A percentile compares a stretch with the other conserved stretches of the same genome.
These are phyloP conservation scores for Termitomyces sp. DNA, from an alignment of 768 basidiomycete species.

Conservation along the genomic window DNA sequence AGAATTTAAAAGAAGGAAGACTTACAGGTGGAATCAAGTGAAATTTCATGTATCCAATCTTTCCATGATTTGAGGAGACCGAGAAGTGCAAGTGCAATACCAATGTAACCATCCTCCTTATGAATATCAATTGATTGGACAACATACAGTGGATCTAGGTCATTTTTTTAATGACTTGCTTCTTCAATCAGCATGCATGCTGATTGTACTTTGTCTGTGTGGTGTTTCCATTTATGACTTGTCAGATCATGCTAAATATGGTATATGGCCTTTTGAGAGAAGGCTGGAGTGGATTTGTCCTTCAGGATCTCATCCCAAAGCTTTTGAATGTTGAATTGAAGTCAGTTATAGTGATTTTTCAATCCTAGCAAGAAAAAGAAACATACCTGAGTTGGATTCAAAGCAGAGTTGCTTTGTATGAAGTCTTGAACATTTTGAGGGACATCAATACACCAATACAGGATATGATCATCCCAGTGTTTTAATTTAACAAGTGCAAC, in stretches of 20 bases:
- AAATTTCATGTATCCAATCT: no score
- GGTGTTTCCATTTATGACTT: slow-evolving; percentile 16
- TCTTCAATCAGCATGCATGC: slow-evolving; percentile 19
- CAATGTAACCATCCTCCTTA: slow-evolving; percentile 12
- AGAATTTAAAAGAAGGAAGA: no score
- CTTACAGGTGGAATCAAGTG: no score
- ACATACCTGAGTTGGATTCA: slow-evolving; percentile 12
- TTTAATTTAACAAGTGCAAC: slow-evolving; percentile 12
- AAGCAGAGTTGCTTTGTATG: not conserved
- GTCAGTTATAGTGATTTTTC: no score
- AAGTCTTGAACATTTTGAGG: not conserved
- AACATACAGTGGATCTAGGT: not conserved
- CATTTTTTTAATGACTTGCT: not conserved
- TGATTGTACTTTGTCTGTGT: slow-evolving; percentile 26
- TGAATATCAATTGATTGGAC: slow-evolving; percentile 2
- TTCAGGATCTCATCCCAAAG: slow-evolving; percentile 18
- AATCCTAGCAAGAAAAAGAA: not conserved
- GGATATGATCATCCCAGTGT: slow-evolving; percentile 5
- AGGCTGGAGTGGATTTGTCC: not conserved
- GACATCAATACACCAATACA: not conserved
- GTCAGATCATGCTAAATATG: slow-evolving; percentile 15
- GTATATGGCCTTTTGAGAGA: slow-evolving; percentile 17
- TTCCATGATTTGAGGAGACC: no score
- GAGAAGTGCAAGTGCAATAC: no score
- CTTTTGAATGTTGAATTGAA: slow-evolving; percentile 7